Base-by-base conservation (phyloP, 805 yeast genomes). In the Sungouiozyma ichnusensis region DNA sequence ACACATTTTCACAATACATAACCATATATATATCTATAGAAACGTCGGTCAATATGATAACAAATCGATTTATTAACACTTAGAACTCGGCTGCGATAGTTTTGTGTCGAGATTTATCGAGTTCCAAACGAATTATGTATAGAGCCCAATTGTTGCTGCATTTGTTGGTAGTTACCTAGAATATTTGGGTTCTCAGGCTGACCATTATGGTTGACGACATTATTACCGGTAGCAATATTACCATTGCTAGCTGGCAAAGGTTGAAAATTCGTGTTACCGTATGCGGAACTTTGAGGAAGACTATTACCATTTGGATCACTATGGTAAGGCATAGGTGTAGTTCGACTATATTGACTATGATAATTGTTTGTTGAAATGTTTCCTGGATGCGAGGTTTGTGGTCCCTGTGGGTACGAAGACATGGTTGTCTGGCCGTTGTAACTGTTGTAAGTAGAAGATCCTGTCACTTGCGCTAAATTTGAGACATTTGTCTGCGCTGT, bases 61-160 rank as follows among this genome's bases (percentile, higher is more conserved):
- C 11, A 24, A 24, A n/a, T n/a, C n/a, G n/a, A n/a, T n/a, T n/a
- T n/a, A n/a, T n/a, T n/a, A n/a, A n/a, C n/a, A n/a, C n/a, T n/a
- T n/a, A n/a, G n/a, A n/a, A n/a, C n/a, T n/a, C n/a, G n/a, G n/a
- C n/a, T n/a, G n/a, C n/a, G n/a, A n/a, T n/a, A n/a, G n/a, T n/a
- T n/a, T n/a, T n/a, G n/a, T n/a, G n/a, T n/a, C n/a, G n/a, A n/a
- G n/a, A n/a, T n/a, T 11, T 24, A 24, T 6, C 29, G 29, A 24
- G 29, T 33, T 33, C 48, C 48, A 41, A 58, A 58, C 3, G 45
- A 38, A 32, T 51, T 55, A 33, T 63, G 63, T 32, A 81, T 63
- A 40, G 71, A 68, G 50, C 81, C 82, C 17, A 81, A 85, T 57
- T 81, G 87, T 32, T 71, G 79, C 51, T 81, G 85, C 38, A 81